phyloP scores from a whole-genome alignment of 495 filamentous ascomycete genomes.

The Antarctomyces pellizariae region DNA sequence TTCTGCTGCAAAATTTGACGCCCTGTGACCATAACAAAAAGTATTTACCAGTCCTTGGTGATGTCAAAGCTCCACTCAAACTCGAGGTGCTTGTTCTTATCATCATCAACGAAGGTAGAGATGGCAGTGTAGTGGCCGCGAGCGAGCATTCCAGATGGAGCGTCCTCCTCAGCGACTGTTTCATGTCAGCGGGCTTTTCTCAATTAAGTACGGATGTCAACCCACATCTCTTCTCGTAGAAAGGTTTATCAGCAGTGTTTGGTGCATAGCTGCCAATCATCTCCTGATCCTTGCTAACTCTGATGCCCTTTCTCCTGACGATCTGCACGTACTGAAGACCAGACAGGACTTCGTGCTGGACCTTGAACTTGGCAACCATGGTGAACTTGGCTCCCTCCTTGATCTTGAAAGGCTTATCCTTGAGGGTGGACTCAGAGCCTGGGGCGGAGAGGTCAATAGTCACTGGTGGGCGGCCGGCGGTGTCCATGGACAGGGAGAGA shows the following conservation, averaged over 20 bases:
- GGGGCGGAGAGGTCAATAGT: slow-evolving; percentile 52
- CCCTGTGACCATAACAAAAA: no score
- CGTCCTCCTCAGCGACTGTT: slow-evolving; percentile 68
- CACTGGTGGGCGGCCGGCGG: slow-evolving; percentile 56
- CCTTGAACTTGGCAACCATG: slow-evolving; percentile 82
- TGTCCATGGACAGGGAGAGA: slow-evolving; percentile 62
- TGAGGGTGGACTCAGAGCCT: slow-evolving; percentile 44
- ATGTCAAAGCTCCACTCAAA: slow-evolving; percentile 95
- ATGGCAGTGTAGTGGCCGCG: slow-evolving; percentile 69
- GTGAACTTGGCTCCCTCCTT: slow-evolving; percentile 84
- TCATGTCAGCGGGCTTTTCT: slow-evolving; percentile 1
- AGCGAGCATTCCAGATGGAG: slow-evolving; percentile 68
- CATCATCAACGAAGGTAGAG: slow-evolving; percentile 82
- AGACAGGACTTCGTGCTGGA: slow-evolving; percentile 84
- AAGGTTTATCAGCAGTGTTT: slow-evolving; percentile 58
- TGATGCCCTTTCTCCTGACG: slow-evolving; percentile 67
- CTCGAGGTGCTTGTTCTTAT: slow-evolving; percentile 58
- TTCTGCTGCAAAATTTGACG: no score
- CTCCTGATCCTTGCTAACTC: slow-evolving; percentile 73
- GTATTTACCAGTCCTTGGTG: slow-evolving; percentile 64
- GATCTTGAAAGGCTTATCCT: slow-evolving; percentile 80
- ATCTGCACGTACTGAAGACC: slow-evolving; percentile 88
- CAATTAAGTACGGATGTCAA: slow-evolving; percentile 5
- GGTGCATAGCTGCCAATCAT: slow-evolving; percentile 94
- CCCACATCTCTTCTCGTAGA: slow-evolving; percentile 83